phyloP scores from a whole-genome alignment of 768 basidiomycete genomes.

The Hygrocybe punicea region DNA sequence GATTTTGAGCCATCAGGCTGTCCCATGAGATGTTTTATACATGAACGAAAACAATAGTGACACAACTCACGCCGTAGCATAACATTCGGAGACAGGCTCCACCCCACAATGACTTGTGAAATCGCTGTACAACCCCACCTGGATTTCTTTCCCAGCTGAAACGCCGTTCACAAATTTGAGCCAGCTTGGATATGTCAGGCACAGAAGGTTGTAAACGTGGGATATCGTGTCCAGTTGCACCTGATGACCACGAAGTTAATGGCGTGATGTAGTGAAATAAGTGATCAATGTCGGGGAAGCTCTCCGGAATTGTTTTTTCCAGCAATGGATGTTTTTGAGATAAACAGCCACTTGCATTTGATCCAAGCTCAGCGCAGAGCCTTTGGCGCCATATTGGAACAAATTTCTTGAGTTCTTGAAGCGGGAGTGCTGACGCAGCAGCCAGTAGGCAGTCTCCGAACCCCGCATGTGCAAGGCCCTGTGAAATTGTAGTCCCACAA shows the following conservation, averaged over 20 bases:
- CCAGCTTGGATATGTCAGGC: slow-evolving; percentile 43
- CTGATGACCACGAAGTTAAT: slow-evolving; percentile 42
- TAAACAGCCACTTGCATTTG: slow-evolving; percentile 31
- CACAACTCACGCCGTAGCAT: slow-evolving; percentile 1
- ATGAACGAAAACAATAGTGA: neutral
- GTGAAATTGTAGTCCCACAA: slow-evolving; percentile 52
- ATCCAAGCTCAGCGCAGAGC: slow-evolving; percentile 2
- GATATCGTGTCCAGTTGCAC: slow-evolving; percentile 31
- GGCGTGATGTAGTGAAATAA: slow-evolving; percentile 59
- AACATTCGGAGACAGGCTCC: slow-evolving; percentile 49
- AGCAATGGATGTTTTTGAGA: slow-evolving; percentile 45
- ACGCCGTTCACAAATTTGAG: slow-evolving; percentile 55
- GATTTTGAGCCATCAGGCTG: neutral
- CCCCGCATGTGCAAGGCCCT: slow-evolving; percentile 55
- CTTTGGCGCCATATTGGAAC: slow-evolving; percentile 7
- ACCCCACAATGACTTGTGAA: slow-evolving; percentile 56
- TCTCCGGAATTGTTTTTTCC: slow-evolving; percentile 42
- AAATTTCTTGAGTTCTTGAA: neutral
- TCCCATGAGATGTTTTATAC: neutral
- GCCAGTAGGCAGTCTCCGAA: slow-evolving; percentile 51
- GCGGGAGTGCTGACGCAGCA: slow-evolving; percentile 25
- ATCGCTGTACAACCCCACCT: slow-evolving; percentile 50
- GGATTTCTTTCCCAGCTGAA: slow-evolving; percentile 66
- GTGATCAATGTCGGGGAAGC: slow-evolving; percentile 51
- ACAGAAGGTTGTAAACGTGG: neutral